Percentiles rank a stretch among this genome's conserved stretches.
Conservation (phyloP, 2,329 filamentous ascomycete genomes). For the Cladosporium sp. region DNA sequence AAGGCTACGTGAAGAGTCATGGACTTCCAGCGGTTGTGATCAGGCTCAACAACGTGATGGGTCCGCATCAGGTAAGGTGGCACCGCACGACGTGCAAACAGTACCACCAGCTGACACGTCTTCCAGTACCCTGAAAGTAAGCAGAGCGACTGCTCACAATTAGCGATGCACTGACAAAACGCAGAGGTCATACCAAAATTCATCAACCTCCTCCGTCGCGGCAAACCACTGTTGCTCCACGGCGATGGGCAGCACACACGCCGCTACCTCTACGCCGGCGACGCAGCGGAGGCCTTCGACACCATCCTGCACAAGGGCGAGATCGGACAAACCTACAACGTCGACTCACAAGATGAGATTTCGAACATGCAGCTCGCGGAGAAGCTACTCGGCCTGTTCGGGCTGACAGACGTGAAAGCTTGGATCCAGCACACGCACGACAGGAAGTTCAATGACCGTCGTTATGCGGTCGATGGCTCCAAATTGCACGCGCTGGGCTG, state of each 20-base stretch:
- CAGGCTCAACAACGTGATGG: constrained; percentile 81
- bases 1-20: constrained; percentile 82
- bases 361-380: constrained; percentile 70
- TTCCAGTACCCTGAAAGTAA: constrained; percentile 30
- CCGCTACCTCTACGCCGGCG: constrained; percentile 74
- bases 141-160: not conserved
- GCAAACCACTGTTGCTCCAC: constrained; percentile 69
- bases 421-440: constrained; percentile 76
- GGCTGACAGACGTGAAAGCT: constrained; percentile 55
- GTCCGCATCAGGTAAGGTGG: constrained; percentile 73
- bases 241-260: constrained; percentile 74
- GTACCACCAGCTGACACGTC: constrained; percentile 20
- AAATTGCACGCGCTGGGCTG: constrained; percentile 69
- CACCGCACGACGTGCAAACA: not conserved
- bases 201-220: constrained; percentile 67
- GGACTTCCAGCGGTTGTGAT: constrained; percentile 78
- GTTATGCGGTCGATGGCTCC: constrained; percentile 69
- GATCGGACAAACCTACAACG: constrained; percentile 77
- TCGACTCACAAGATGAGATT: constrained; percentile 75
- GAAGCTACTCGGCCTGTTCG: constrained; percentile 64
- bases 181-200: constrained; percentile 84
- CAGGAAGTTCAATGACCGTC: constrained; percentile 74
- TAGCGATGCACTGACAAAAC: not conserved
- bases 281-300: constrained; percentile 80
- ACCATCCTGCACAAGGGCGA: constrained; percentile 77